Percentiles rank a stretch among this genome's conserved stretches.
phyloP scores from a whole-genome alignment of 2,329 filamentous ascomycete genomes.

The Chlorencoelia australis region DNA sequence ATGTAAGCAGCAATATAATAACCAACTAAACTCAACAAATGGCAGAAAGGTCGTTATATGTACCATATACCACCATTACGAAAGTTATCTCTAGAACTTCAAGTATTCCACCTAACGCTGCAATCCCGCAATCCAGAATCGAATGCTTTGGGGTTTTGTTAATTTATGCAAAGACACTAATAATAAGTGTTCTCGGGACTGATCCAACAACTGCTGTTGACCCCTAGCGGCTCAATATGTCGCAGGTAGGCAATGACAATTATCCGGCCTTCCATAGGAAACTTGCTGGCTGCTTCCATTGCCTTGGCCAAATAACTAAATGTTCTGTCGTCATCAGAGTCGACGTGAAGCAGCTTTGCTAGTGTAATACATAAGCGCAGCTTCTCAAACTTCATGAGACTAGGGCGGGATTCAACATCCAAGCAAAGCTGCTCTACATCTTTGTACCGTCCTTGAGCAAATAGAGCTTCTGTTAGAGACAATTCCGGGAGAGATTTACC shows the following conservation, averaged over 20 bases:
- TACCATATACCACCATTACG: no score
- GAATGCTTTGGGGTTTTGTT: no score
- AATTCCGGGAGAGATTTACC: not conserved
- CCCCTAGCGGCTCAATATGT: not conserved
- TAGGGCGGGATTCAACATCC: not conserved
- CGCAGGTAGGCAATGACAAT: not conserved
- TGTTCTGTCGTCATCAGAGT: not conserved
- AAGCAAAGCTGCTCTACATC: not conserved
- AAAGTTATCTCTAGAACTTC: no score
- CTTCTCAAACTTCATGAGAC: not conserved
- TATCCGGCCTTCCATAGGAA: not conserved
- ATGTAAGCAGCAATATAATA: no score
- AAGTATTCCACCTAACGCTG: not conserved
- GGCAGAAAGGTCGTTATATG: no score
- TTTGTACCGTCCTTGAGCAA: not conserved
- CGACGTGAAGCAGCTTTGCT: not conserved
- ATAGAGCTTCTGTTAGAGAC: not conserved
- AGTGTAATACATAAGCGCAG: not conserved
- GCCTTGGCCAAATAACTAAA: not conserved
- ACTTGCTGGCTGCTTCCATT: not conserved
- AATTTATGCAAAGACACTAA: not conserved
- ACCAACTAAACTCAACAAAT: no score
- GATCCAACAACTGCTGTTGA: not conserved
- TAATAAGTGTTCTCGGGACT: not conserved
- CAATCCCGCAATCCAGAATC: not conserved